Base-by-base conservation (phyloP, 306 rosid species). In the Casuarina glauca region DNA sequence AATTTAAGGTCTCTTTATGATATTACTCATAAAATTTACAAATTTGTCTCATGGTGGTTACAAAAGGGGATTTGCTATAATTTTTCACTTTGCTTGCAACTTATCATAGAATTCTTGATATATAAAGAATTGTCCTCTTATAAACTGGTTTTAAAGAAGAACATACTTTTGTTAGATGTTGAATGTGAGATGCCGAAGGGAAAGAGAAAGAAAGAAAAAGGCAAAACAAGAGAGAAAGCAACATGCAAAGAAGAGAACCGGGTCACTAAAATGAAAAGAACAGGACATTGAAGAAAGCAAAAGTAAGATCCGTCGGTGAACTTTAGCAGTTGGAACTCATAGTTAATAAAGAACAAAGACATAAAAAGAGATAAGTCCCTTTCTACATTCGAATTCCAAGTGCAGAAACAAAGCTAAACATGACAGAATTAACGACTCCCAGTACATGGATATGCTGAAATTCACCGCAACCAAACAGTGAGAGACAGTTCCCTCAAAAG, bases 401-500 rank as follows among this genome's bases (percentile, higher is more conserved):
- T 15, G 54, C 26, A 4, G 6, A 5, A 46, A 9, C 15, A 9
- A 66, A 80, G 71, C 32, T 57, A 50, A 36, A 44, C 49, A 55
- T 19, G 20, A 39, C 20, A 9, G 48, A 61, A 61, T 19, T 74
- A 74, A 42, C 42, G 38, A 78, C 43, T 66, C 36, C 11, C 38
- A 36, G 1, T 39, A 16, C 32, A 55, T 55, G 36, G 62, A 19
- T 19, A 36, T 36, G 44, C 69, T 62, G 44, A 54, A 10, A 58
- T 36, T 48, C 50, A 70, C 63, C 52, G 17, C 11, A 62, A 70
- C 48, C 57, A 71, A 46, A 44, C 42, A 74, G 10, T 19, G 48
- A 58, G 60, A 11, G n/a, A 77, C 51, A 69, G 44, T 36, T 50
- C 38, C 69, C 53, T 52, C 60, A 71, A 49, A 39, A 77, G 72